phyloP scores from a whole-genome alignment of 2,329 filamentous ascomycete genomes.

The Alternaria sp. region DNA sequence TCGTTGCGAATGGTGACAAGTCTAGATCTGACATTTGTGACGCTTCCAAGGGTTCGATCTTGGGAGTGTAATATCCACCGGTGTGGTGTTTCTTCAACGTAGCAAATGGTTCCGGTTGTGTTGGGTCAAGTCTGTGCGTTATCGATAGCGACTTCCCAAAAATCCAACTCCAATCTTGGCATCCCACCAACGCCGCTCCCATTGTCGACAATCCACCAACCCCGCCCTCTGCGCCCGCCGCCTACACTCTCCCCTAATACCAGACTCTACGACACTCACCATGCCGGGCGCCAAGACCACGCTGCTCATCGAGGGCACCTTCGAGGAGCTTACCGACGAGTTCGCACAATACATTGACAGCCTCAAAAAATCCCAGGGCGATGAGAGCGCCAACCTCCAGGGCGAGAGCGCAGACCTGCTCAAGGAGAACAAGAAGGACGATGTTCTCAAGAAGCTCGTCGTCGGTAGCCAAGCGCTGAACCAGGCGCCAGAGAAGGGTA shows the following conservation, averaged over 20 bases:
- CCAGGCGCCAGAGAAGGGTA: conserved; percentile 85
- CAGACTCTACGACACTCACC: conserved; percentile 33
- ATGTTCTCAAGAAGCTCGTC: conserved; percentile 88
- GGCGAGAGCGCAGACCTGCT: conserved; percentile 75
- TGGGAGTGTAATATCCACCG: background rate
- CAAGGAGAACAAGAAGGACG: conserved; percentile 74
- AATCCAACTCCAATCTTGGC: conserved; percentile 39
- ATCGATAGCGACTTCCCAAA: conserved; percentile 34
- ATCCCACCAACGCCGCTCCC: conserved; percentile 37
- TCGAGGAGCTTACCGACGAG: conserved; percentile 91
- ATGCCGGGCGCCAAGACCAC: conserved; percentile 70
- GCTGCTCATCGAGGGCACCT: conserved; percentile 85
- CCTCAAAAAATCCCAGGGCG: conserved; percentile 70
- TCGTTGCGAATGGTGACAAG: no score
- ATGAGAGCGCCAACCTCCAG: conserved; percentile 62
- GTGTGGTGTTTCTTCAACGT: background rate
- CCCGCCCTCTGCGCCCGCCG: conserved; percentile 24
- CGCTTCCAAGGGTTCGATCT: background rate
- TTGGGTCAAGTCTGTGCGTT: conserved; percentile 13
- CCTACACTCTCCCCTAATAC: conserved; percentile 33
- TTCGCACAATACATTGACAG: conserved; percentile 93
- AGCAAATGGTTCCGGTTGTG: background rate
- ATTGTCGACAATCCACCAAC: conserved; percentile 37
- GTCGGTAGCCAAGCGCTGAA: conserved; percentile 80
- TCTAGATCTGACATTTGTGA: no score